Base-by-base conservation (phyloP, 371 early-diverging fungal species). In the Mortierella sp. region DNA sequence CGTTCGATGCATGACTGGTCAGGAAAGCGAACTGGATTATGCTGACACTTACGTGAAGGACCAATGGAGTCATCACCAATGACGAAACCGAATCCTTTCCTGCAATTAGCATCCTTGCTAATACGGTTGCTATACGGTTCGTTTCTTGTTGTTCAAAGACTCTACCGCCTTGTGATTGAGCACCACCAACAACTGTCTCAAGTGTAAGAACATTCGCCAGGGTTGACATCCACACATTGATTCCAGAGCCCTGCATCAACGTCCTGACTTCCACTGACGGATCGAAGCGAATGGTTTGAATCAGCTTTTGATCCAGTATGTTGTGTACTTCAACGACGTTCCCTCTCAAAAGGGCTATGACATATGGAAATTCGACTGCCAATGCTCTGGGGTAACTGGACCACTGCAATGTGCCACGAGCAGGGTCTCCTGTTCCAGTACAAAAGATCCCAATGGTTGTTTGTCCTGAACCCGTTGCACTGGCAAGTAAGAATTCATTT, bases 321-420 rank as follows among this genome's bases (percentile, higher is more conserved):
- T 93, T 91, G 78, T 95, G 95, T 10, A 95, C 81, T 64, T 93
- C 90, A 18, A 95, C 82, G 0, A 84, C 81, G 30, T 89, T 82
- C 60, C 89, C 91, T 9, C 84, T 72, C 30, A 95, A 81, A 1
- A 95, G 80, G 2, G 94, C 89, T 8, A 89, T 82, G 1, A 90
- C 87, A 58, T 93, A 93, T 0, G 95, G 95, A 54, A 82, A 92
- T 47, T 94, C 92, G 19, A 92, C 90, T 13, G 81, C 87, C 74
- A 80, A 21, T 6, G 91, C 80, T 64, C 87, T 82, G 2, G 94
- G 94, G 52, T 90, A 86, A 39, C 86, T 83, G 1, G 89, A 78
- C 93, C 93, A 94, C 62, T 90, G 86, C 26, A 94, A 55, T 0
- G 92, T 93, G n/a, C 94, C 93, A 54, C 91, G 84, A 9, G 90